A percentile compares a stretch with the other conserved stretches of the same genome.
phyloP scores from a whole-genome alignment of 345 rosid species.

The Nasturtium officinale region DNA sequence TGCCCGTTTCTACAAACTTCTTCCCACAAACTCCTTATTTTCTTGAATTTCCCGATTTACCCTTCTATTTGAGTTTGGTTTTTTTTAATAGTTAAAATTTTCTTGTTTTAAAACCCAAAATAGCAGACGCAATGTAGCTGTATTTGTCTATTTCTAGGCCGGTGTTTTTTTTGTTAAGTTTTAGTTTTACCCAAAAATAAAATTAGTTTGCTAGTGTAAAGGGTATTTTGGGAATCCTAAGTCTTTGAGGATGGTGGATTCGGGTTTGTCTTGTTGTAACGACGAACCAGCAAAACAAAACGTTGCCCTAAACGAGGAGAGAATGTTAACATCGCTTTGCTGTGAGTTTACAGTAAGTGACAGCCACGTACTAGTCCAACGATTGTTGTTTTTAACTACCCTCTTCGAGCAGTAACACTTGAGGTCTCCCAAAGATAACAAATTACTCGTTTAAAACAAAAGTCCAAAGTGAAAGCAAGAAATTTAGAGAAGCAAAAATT shows the following conservation, averaged over 20 bases:
- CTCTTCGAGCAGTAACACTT: not conserved
- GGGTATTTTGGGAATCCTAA: constrained; percentile 24
- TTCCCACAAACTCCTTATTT: constrained; percentile 1
- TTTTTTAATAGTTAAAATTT: constrained; percentile 6
- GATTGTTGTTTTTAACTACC: constrained; percentile 11
- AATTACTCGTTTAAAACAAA: not conserved
- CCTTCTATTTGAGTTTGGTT: constrained; percentile 34
- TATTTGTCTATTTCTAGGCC: constrained; percentile 11
- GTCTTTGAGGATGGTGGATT: constrained; percentile 24
- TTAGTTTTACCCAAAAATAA: not conserved
- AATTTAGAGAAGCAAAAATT: not conserved
- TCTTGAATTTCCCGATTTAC: constrained; percentile 41
- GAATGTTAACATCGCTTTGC: constrained; percentile 32
- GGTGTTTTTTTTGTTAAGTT: not conserved
- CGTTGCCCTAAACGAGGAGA: constrained; percentile 29
- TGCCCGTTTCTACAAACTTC: constrained; percentile 65
- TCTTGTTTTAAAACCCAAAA: constrained; percentile 11
- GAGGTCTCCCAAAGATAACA: not conserved
- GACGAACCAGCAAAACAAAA: constrained; percentile 39
- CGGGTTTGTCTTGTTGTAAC: constrained; percentile 53
- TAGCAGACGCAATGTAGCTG: constrained; percentile 14
- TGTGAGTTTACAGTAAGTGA: constrained; percentile 44
- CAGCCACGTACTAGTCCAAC: constrained; percentile 29
- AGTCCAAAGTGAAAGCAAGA: not conserved
- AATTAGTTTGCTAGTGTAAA: not conserved